Evolutionary conservation across 2,329 filamentous ascomycete species (phyloP), one percentile per base, ranked within the genome.

Genomic region (Fusarium sp.): DNA sequence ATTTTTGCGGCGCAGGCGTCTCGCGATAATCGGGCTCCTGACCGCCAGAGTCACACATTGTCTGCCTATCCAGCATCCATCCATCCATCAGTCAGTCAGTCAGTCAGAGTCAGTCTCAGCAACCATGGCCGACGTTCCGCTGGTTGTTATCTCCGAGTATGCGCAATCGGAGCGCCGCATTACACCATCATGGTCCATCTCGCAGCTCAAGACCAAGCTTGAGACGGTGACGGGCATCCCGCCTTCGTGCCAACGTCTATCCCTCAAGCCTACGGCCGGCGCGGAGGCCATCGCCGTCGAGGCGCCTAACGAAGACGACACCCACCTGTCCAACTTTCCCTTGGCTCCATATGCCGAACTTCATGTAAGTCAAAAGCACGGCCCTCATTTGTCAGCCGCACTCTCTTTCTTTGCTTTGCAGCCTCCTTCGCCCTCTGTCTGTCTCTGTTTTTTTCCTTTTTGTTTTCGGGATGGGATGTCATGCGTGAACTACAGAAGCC

Each of bases 161-260:
- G 86, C 91, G 51, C 88, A 90, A 53, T 94, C 93, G 56, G 96
- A 99, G 82, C 91, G 95, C 67, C 92, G 96, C 72, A 89, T 98
- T 78, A 95, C 93, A 25, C 95, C 95, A 13, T 91, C 94, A 72
- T 99, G 96, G 96, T 91, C 90, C 67, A 91, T 99, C 77, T 85
- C 86, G 60, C 90, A 93, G 75, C 86, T 98, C 74, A 97, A 95
- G 82, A 82, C 85, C 58, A 96, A 96, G 80, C 89, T 99, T 56
- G 95, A 98, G 81, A 91, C 93, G 67, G 90, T 98, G 81, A 98
- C 95, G 2, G 96, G 96, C 67, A 89, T 98, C 36, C 95, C 96
- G 14, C 92, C 94, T 10, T 86, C 86, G 29, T 89, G 86, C 65
- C 96, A 98, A 79, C 88, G 84, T 67, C 86, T 99, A 67, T 89